Evolutionary conservation across 441 rosid species (phyloP).

Genomic region (Croton setiger): DNA sequence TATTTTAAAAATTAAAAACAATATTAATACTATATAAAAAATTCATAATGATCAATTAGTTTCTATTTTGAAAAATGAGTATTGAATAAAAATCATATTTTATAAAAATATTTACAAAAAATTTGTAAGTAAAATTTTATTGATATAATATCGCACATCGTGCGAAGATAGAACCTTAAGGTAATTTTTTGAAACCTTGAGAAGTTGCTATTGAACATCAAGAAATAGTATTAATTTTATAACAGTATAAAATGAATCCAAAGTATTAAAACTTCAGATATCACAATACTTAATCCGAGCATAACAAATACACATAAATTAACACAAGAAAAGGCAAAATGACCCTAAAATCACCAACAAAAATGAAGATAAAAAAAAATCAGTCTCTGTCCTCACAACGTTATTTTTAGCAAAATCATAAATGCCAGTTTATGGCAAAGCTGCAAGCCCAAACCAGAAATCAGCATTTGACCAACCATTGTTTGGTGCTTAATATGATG

Average conservation of each 20-base stretch:
- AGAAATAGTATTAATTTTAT: neutral
- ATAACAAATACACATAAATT: constrained; percentile 18
- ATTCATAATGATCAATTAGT: no score
- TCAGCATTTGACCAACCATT: constrained; percentile 13
- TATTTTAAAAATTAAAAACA: no score
- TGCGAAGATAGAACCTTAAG: no score
- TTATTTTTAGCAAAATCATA: constrained; percentile 28
- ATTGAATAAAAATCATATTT: no score
- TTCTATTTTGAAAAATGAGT: no score
- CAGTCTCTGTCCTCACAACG: constrained; percentile 17
- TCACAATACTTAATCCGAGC: constrained; percentile 12
- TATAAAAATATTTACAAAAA: no score
- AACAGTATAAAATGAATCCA: constrained; percentile 10
- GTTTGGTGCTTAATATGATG: neutral
- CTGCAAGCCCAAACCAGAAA: constrained; percentile 22
- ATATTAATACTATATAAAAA: no score
- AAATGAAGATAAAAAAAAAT: neutral
- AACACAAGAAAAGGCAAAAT: neutral
- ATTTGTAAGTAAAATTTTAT: no score
- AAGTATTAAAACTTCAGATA: constrained; percentile 14
- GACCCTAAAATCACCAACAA: constrained; percentile 4
- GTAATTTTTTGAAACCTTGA: neutral
- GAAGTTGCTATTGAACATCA: neutral
- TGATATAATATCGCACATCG: no score
- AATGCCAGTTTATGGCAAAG: constrained; percentile 21